These are phyloP conservation scores for Suhomyces faveliae DNA, from an alignment of 805 yeast genomes.

Conservation along the genomic window DNA sequence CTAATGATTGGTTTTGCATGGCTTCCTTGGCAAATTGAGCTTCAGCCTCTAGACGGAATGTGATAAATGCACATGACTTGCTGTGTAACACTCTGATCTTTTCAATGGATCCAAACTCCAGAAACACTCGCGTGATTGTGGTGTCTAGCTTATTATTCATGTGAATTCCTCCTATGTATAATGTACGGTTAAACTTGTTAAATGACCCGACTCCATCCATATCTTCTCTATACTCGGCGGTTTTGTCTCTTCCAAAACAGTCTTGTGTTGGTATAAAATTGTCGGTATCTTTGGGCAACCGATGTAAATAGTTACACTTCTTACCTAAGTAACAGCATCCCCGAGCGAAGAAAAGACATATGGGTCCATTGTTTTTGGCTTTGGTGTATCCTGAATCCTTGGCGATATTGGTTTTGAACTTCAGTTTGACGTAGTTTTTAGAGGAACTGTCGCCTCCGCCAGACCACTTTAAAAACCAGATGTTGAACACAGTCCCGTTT, in stretches of 20 bases:
- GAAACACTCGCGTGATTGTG: slow-evolving; percentile 46
- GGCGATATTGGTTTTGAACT: slow-evolving; percentile 56
- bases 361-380: slow-evolving; percentile 55
- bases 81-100: slow-evolving; percentile 58
- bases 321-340: slow-evolving; percentile 83
- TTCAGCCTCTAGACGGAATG: slow-evolving; percentile 60
- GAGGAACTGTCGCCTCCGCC: slow-evolving; percentile 60
- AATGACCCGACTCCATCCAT: slow-evolving; percentile 94
- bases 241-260: slow-evolving; percentile 91
- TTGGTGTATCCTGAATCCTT: slow-evolving; percentile 74
- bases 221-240: slow-evolving; percentile 79
- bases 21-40: slow-evolving; percentile 97
- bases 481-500: slow-evolving; percentile 75
- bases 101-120: slow-evolving; percentile 74
- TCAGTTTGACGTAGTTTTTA: slow-evolving; percentile 47
- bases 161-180: slow-evolving; percentile 67
- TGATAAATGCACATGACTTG: slow-evolving; percentile 77
- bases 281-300: slow-evolving; percentile 67
- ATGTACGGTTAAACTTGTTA: slow-evolving; percentile 62
- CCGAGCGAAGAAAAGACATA: slow-evolving; percentile 84
- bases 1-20: slow-evolving; percentile 77
- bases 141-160: slow-evolving; percentile 40
- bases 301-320: slow-evolving; percentile 73
- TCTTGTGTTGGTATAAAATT: slow-evolving; percentile 63
- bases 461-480: slow-evolving; percentile 90